Evolutionary conservation across 2,329 filamentous ascomycete species (phyloP), one percentile per base, ranked within the genome.

Genomic region (Davidsoniella eucalypti): DNA sequence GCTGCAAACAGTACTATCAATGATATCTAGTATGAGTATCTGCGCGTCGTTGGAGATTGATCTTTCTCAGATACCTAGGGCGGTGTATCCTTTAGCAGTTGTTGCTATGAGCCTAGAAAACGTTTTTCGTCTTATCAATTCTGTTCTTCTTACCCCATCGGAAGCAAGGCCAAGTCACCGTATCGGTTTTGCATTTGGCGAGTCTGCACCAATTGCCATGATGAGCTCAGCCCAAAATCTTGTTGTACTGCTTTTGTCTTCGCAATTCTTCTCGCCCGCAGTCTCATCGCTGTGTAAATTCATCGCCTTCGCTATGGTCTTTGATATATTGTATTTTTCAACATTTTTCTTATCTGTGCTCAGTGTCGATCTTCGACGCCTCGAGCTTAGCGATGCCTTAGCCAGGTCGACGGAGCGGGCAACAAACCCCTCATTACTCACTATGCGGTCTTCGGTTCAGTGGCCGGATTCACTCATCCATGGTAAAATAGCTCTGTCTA

Each of bases 341-440:
- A 88, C 84, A 0, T 88, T 87, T 64, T 88, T 90, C 59, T 69
- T 87, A 3, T 78, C 84, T 1, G 82, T 90, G 10, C 67, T 90
- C 21, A 87, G 82, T 58, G 79, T 90, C 41, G 84, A 90, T 61
- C 82, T 90, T 8, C 75, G 80, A 18, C 73, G 84, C 56, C 77
- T 82, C 52, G 84, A 90, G 64, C 71, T 90, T 0, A 78, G 79
- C 56, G 84, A 90, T 59, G 80, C 81, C 2, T 65, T 88, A 8
- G 76, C 69, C 9, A 79, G 73, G 56, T 56, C 56, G n/a, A 57
- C 52, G 36, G 50, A 53, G 26, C 55, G 57, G 21, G 53, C 57
- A 8, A 56, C 56, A 3, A 57, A 60, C 40, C 55, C 56, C 18
- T 56, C 55, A 14, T 47, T 56, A 38, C 57, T 59, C 5, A 26